These are phyloP conservation scores for Gamarada debralockiae DNA, from an alignment of 495 filamentous ascomycete genomes.

Conservation along the genomic window DNA sequence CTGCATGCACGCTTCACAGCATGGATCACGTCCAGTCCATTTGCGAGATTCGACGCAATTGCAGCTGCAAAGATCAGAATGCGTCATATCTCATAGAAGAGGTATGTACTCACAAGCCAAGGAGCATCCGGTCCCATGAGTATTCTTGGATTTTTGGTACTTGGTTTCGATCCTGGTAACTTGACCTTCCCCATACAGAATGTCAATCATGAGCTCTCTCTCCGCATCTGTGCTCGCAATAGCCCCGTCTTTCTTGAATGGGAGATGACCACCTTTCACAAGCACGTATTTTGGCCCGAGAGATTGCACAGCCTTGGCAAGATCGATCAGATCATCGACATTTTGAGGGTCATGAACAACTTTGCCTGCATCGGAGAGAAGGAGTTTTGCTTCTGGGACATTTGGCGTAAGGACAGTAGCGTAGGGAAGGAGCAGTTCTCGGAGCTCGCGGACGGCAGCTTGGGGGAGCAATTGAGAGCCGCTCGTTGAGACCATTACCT, in stretches of 20 bases:
- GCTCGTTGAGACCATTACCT: constrained; percentile 93
- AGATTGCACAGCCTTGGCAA: constrained; percentile 61
- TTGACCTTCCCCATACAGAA: constrained; percentile 60
- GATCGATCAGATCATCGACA: constrained; percentile 55
- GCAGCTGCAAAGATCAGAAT: constrained; percentile 51
- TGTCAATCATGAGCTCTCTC: constrained; percentile 64
- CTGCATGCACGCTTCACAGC: constrained; percentile 69
- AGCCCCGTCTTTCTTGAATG: constrained; percentile 59
- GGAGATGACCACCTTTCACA: constrained; percentile 90
- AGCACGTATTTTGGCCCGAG: constrained; percentile 78
- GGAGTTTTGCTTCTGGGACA: constrained; percentile 76
- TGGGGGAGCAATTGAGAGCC: constrained; percentile 72
- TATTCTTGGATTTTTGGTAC: constrained; percentile 71
- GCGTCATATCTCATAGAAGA: not conserved
- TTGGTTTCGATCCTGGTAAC: constrained; percentile 58
- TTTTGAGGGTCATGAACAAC: constrained; percentile 44
- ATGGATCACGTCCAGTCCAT: constrained; percentile 47
- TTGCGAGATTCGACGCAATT: constrained; percentile 81
- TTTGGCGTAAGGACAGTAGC: constrained; percentile 88
- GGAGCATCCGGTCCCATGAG: constrained; percentile 94
- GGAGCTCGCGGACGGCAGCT: constrained; percentile 60
- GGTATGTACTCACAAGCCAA: constrained; percentile 66
- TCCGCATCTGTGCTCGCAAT: constrained; percentile 52
- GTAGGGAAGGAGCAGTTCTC: constrained; percentile 65
- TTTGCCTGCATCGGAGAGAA: constrained; percentile 59